A percentile compares a stretch with the other conserved stretches of the same genome.
Conservation (phyloP, 352 stramenopile genomes). For the Pythium coloratum region DNA sequence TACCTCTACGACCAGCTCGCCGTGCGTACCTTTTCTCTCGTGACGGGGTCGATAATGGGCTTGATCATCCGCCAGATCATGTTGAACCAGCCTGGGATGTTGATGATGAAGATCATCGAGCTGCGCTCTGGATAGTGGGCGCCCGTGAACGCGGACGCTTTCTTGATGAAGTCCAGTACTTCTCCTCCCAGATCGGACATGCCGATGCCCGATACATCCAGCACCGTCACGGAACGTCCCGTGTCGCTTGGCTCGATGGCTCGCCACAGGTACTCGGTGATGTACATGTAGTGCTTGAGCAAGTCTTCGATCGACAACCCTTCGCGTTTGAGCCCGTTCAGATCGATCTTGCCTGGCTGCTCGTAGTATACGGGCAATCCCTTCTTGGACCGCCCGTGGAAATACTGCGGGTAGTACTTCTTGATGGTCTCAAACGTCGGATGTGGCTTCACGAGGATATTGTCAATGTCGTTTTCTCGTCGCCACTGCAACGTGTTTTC, state of each 20-base stretch:
- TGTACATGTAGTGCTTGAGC: slow-evolving; percentile 91
- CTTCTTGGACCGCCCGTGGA: slow-evolving; percentile 81
- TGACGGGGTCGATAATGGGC: slow-evolving; percentile 92
- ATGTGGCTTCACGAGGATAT: slow-evolving; percentile 82
- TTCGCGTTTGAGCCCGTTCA: slow-evolving; percentile 82
- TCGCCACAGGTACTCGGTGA: slow-evolving; percentile 90
- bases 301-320: slow-evolving; percentile 88
- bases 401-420: slow-evolving; percentile 91
- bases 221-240: slow-evolving; percentile 76
- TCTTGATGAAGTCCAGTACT: slow-evolving; percentile 89
- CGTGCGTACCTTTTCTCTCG: slow-evolving; percentile 88
- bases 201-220: slow-evolving; percentile 84
- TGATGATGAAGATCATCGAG: slow-evolving; percentile 95
- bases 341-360: slow-evolving; percentile 83
- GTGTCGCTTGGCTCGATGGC: slow-evolving; percentile 76
- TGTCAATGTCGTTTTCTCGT: slow-evolving; percentile 82
- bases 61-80: slow-evolving; percentile 93
- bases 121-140: slow-evolving; percentile 93
- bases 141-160: slow-evolving; percentile 84
- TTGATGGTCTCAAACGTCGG: slow-evolving; percentile 89
- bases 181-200: slow-evolving; percentile 88
- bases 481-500: slow-evolving; percentile 84
- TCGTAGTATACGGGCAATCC: slow-evolving; percentile 84
- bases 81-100: slow-evolving; percentile 95
- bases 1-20: background rate